phyloP scores from a whole-genome alignment of 2,329 filamentous ascomycete species.

The Colletotrichum sp. region DNA sequence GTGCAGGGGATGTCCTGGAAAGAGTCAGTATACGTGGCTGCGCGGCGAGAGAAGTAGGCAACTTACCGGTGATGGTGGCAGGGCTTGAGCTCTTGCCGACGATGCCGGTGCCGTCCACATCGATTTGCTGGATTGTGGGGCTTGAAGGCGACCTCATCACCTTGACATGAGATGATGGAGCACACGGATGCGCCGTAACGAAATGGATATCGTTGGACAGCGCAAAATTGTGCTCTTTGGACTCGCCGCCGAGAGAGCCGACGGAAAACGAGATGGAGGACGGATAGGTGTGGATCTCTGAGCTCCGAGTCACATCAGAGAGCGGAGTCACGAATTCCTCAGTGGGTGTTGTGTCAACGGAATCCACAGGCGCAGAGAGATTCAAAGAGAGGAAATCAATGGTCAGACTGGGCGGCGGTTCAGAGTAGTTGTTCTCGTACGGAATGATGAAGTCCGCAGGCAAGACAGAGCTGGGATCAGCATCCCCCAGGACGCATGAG shows the following conservation, averaged over 20 bases:
- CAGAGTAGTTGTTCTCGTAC: constrained; percentile 57
- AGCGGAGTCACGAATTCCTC: constrained; percentile 43
- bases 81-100: constrained; percentile 49
- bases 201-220: constrained; percentile 67
- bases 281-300: constrained; percentile 41
- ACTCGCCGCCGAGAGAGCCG: constrained; percentile 39
- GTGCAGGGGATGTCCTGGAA: constrained; percentile 64
- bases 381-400: constrained; percentile 57
- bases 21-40: neutral
- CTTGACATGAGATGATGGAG: constrained; percentile 60
- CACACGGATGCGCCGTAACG: constrained; percentile 70
- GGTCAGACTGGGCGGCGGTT: constrained; percentile 50
- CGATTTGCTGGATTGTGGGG: constrained; percentile 63
- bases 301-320: constrained; percentile 35
- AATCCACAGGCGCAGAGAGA: constrained; percentile 49
- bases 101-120: constrained; percentile 51
- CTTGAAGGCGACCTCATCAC: constrained; percentile 65
- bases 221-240: constrained; percentile 46
- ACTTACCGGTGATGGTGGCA: constrained; percentile 52
- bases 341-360: constrained; percentile 49
- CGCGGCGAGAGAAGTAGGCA: constrained; percentile 17
- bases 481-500: constrained; percentile 64
- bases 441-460: constrained; percentile 69
- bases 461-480: constrained; percentile 57
- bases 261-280: constrained; percentile 46